Evolutionary conservation across 1,284 basidiomycete species (phyloP).

Genomic region (Cronartium ribicola): DNA sequence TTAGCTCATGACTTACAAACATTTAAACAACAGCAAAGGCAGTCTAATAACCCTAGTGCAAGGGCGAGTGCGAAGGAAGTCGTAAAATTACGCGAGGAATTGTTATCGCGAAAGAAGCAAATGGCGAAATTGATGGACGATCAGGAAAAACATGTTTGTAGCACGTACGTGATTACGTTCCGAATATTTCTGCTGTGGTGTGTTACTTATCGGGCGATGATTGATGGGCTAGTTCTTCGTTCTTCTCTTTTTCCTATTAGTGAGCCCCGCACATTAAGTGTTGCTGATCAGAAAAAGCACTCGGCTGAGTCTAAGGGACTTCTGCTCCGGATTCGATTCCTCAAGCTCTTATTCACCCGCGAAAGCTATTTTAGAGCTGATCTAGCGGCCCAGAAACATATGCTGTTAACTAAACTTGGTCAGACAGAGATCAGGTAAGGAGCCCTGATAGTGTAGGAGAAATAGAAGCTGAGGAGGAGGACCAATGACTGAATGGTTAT

Average conservation of each 20-base stretch:
- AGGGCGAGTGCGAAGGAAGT: constrained; percentile 22
- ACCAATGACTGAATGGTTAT: no score
- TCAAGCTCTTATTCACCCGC: constrained; percentile 83
- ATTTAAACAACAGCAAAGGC: constrained; percentile 16
- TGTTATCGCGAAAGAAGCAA: constrained; percentile 25
- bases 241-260: constrained; percentile 28
- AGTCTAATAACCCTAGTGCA: background rate
- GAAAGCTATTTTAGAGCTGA: constrained; percentile 76
- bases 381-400: constrained; percentile 73
- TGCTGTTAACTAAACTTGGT: constrained; percentile 24
- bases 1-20: constrained; percentile 15
- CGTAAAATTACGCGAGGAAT: constrained; percentile 22
- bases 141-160: constrained; percentile 60
- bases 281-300: constrained; percentile 57
- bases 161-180: constrained; percentile 55
- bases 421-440: constrained; percentile 33
- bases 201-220: constrained; percentile 48
- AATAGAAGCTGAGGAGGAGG: background rate
- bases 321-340: constrained; percentile 79
- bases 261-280: background rate
- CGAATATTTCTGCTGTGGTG: background rate
- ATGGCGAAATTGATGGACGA: constrained; percentile 50
- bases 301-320: constrained; percentile 81
- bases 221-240: constrained; percentile 54
- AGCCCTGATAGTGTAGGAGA: background rate